Base-by-base conservation (phyloP, 805 yeast species). In the Clavispora phyllophila region DNA sequence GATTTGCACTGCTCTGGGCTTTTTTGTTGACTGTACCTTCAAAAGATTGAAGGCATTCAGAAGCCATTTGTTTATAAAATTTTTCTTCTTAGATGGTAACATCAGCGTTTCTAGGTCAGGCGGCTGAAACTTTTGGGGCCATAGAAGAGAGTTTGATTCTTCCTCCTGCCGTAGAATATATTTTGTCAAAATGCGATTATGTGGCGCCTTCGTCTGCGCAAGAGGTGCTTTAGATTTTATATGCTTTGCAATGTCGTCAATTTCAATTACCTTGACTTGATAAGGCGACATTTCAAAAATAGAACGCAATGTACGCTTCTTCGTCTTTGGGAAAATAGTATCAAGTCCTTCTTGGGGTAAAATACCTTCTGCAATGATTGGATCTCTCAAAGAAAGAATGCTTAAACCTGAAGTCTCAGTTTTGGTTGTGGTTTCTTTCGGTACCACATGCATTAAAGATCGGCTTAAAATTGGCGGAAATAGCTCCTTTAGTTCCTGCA, bases 61-160 rank as follows among this genome's bases (percentile, higher is more conserved):
- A 2, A 77, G 47, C 81, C 81, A 77, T 9, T 48, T 42, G 19
- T 55, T 51, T 1, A 76, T 53, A 1, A 50, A 53, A 1, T 24
- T 35, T 14, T 58, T 56, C 15, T 58, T 53, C 1, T 47, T 38
- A 1, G 43, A 32, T 7, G 65, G 48, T 36, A 73, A 62, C 26
- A 76, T 48, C 31, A 73, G 59, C 7, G 70, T 65, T 1, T 51
- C 46, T 20, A 64, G 56, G 1, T 48, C 35, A 3, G 45, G 46
- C 2, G 82, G 81, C 41, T 60, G 62, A 49, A 74, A 75, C n/a
- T 37, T 44, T 24, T 43, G 51, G 60, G 51, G 48, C 71, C 74
- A 44, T 68, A 62, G 78, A 77, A 74, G 33, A 12, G 28, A 12
- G 2, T 20, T 6, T 2, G 31, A 10, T 5, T 9, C 10, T 5